Conservation (phyloP, 1,284 basidiomycete species). For the Taiwanofungus camphoratus region DNA sequence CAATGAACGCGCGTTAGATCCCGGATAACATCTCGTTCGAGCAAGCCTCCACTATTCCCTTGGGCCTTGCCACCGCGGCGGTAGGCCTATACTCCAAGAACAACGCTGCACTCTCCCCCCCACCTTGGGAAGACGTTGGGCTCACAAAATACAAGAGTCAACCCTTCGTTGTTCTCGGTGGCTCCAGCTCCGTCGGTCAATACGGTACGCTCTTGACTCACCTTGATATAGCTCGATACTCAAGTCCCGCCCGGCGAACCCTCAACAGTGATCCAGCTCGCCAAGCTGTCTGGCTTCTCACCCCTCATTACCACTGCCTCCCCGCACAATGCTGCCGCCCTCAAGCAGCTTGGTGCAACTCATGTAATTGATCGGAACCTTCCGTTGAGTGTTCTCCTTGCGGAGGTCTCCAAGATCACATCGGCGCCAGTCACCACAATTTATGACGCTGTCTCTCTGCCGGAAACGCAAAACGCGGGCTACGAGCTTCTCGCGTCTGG, state of each 20-base stretch:
- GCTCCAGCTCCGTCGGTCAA: conserved; percentile 29
- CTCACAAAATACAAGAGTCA: conserved; percentile 26
- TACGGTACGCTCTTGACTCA: conserved; percentile 14
- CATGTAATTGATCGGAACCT: conserved; percentile 30
- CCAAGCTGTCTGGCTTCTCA: conserved; percentile 29
- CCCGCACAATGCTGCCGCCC: conserved; percentile 24
- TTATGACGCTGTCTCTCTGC: conserved; percentile 25
- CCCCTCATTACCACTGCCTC: conserved; percentile 33
- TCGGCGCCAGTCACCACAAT: conserved; percentile 17
- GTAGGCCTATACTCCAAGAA: conserved; percentile 11
- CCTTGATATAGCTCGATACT: neutral
- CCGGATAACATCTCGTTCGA: conserved; percentile 18
- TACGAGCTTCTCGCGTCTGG: conserved; percentile 16
- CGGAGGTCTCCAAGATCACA: conserved; percentile 16
- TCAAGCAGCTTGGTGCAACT: conserved; percentile 32
- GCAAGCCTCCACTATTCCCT: conserved; percentile 16
- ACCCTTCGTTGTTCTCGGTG: conserved; percentile 31
- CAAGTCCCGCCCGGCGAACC: neutral
- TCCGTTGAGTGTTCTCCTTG: conserved; percentile 12
- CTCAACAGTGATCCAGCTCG: conserved; percentile 26
- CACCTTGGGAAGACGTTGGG: conserved; percentile 23
- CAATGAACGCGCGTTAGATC: conserved; percentile 7
- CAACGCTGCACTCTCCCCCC: conserved; percentile 13
- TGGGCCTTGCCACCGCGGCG: conserved; percentile 17
- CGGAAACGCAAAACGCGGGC: conserved; percentile 17